These are phyloP conservation scores for Didymosphaeria variabile DNA, from an alignment of 2,329 filamentous ascomycete species.

Conservation along the genomic window DNA sequence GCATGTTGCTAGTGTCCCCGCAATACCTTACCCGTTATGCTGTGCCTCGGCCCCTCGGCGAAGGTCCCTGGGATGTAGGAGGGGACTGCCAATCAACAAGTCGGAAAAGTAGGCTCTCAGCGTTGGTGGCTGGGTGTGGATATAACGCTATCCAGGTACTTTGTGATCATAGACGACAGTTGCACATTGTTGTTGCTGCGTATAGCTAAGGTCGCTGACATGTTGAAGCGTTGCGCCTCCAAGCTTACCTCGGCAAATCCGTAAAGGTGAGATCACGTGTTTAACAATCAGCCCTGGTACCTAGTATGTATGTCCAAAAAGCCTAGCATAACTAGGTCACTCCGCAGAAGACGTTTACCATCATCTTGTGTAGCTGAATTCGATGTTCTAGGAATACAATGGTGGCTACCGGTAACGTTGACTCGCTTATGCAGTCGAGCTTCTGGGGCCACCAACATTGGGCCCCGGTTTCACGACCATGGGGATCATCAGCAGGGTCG, in stretches of 20 bases:
- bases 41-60: constrained; percentile 9
- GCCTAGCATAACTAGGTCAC: too few relatives aligned
- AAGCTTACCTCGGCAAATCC: neutral
- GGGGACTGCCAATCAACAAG: neutral
- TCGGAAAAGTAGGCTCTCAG: neutral
- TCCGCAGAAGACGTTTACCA: too few relatives aligned
- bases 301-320: too few relatives aligned
- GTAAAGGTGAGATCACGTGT: neutral
- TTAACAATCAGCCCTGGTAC: too few relatives aligned
- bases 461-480: neutral
- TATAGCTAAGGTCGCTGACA: too few relatives aligned
- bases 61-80: neutral
- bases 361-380: too few relatives aligned
- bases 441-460: too few relatives aligned
- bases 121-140: neutral
- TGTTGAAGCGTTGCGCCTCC: neutral
- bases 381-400: too few relatives aligned
- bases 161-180: neutral
- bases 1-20: neutral
- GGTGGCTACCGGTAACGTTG: too few relatives aligned
- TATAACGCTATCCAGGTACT: neutral
- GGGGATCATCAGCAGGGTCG: neutral
- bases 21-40: constrained; percentile 4
- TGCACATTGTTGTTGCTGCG: neutral
- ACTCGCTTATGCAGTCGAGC: too few relatives aligned